Conservation (phyloP, 208 protist species). For the Porcisia hertigi region DNA sequence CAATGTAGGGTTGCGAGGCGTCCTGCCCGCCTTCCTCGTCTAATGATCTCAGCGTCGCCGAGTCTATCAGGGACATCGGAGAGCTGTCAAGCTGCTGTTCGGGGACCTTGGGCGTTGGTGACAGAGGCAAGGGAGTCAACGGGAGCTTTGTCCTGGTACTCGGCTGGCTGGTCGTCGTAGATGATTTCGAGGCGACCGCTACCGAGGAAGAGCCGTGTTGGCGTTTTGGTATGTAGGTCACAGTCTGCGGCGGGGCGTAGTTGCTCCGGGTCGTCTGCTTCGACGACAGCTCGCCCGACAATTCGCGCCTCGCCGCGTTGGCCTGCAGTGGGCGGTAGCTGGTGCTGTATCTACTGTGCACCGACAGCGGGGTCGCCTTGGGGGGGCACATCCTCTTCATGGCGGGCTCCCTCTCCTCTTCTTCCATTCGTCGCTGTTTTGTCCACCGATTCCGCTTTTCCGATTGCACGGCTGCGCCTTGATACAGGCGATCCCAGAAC, state of each 20-base stretch:
- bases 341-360: conserved; percentile 15
- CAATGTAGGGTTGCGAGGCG: conserved; percentile 26
- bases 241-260: conserved; percentile 17
- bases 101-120: not conserved
- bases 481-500: conserved; percentile 50
- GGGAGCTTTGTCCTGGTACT: not conserved
- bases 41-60: not conserved
- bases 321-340: conserved; percentile 18
- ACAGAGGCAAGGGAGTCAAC: not conserved
- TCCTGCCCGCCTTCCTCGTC: not conserved
- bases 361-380: not conserved
- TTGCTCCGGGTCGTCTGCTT: not conserved
- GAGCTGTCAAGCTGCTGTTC: not conserved
- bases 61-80: not conserved
- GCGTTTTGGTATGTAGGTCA: conserved; percentile 2
- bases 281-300: conserved; percentile 8
- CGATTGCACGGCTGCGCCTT: conserved; percentile 32
- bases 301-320: not conserved
- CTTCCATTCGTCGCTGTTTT: conserved; percentile 14
- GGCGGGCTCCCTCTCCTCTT: conserved; percentile 3
- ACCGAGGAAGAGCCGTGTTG: not conserved
- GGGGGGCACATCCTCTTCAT: conserved; percentile 5
- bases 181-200: not conserved
- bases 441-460: conserved; percentile 21
- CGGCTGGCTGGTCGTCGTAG: not conserved